Percentiles rank a stretch among this genome's conserved stretches.
phyloP scores from a whole-genome alignment of 257 asterid species.

The Nicotiana undulata region DNA sequence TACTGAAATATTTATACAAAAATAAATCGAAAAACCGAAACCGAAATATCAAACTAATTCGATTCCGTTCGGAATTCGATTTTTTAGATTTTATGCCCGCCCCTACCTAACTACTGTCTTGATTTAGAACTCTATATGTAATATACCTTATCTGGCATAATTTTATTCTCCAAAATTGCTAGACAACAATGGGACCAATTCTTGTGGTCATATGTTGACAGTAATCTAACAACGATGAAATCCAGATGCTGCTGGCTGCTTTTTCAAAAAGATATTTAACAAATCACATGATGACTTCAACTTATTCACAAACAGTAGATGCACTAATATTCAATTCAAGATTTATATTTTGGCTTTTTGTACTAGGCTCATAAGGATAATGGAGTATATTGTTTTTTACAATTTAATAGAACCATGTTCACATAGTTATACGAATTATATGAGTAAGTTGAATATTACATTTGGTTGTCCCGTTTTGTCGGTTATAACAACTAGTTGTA shows the following conservation, averaged over 20 bases:
- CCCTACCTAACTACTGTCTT: too few species aligned
- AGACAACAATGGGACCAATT: neutral
- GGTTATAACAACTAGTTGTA: too few species aligned
- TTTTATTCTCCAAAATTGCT: neutral
- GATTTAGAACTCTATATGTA: neutral
- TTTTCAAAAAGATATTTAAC: neutral
- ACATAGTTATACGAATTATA: too few species aligned
- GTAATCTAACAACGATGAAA: neutral
- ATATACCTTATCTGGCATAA: neutral
- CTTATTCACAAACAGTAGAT: neutral
- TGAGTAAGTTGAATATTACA: too few species aligned
- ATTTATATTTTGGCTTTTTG: neutral
- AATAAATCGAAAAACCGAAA: too few species aligned
- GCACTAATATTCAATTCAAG: neutral
- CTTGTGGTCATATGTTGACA: neutral
- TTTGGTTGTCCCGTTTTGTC: too few species aligned
- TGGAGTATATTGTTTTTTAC: neutral
- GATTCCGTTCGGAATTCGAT: too few species aligned
- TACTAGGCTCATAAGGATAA: neutral
- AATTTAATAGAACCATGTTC: neutral
- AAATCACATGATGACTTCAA: slow-evolving; percentile 4
- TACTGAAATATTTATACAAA: too few species aligned
- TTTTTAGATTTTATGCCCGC: too few species aligned
- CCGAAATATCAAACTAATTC: too few species aligned
- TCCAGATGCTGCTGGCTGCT: neutral